phyloP scores from a whole-genome alignment of 495 filamentous ascomycete genomes.

The Penicillium cinerascens region DNA sequence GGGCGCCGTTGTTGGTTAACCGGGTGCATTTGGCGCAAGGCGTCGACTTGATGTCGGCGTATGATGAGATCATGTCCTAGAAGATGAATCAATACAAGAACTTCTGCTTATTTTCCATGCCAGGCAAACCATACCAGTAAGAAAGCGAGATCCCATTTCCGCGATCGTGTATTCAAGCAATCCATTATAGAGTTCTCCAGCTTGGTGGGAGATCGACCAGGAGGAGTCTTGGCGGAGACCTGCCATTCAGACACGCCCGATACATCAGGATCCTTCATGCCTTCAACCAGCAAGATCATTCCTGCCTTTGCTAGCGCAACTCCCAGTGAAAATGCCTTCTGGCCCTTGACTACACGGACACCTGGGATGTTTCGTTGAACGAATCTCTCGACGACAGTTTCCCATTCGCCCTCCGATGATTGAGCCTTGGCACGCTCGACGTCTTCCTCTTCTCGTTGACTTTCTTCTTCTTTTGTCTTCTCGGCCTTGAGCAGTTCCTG shows the following conservation, averaged over 20 bases:
- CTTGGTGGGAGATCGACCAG: constrained; percentile 24
- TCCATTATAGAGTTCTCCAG: constrained; percentile 32
- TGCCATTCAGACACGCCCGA: constrained; percentile 32
- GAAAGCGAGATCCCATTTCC: constrained; percentile 43
- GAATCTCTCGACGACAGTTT: constrained; percentile 30
- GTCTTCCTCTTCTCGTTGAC: constrained; percentile 24
- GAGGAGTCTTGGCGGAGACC: constrained; percentile 22
- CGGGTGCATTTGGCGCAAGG: constrained; percentile 38
- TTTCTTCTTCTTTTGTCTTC: constrained; percentile 23
- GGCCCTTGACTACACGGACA: constrained; percentile 25
- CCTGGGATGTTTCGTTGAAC: constrained; percentile 24
- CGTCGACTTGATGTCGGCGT: constrained; percentile 38
- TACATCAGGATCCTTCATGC: constrained; percentile 13
- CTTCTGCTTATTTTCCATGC: background rate
- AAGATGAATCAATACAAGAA: constrained; percentile 4
- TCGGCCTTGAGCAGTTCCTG: constrained; percentile 30
- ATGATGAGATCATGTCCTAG: constrained; percentile 44
- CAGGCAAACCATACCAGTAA: constrained; percentile 32
- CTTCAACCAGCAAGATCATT: constrained; percentile 31
- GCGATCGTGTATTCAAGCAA: constrained; percentile 34
- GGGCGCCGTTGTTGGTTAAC: constrained; percentile 36
- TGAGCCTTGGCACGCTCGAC: constrained; percentile 27
- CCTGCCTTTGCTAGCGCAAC: constrained; percentile 35
- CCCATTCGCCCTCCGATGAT: constrained; percentile 33
- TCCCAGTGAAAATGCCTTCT: constrained; percentile 22